Base-by-base conservation (phyloP, 345 rosid genomes). In the Populus alba region DNA sequence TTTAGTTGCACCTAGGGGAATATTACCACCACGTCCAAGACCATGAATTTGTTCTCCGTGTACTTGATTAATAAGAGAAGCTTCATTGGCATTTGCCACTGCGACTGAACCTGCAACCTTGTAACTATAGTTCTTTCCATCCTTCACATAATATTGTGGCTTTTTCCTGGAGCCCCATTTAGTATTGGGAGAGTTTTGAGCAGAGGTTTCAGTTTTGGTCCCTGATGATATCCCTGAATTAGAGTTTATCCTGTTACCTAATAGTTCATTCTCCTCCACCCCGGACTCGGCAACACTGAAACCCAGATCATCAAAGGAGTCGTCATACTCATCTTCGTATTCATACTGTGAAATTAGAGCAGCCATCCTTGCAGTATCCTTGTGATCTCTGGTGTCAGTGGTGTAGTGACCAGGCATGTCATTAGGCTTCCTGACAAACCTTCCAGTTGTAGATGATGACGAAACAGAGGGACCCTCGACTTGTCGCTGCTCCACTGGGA, bases 251-350 rank as follows among this genome's bases (percentile, higher is more conserved):
- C 86, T 88, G 66, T 85, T 90, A 38, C 80, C 79, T n/a, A 88
- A 84, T 61, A 76, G 71, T 81, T 90, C 97, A 41, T 81, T 86
- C 78, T 91, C 99, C 81, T 91, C 98, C 2, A 88, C 73, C 71
- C 89, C 92, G 0, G 94, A 84, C 67, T 90, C 99, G 20, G 71
- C 89, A 74, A 91, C 85, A 76, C 92, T 90, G 33, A 88, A 84
- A 49, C 98, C 99, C 38, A 94, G 89, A 78, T 96, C 99, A 87
- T 96, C 98, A 67, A 96, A 96, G 63, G 99, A 96, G 80, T 96
- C 99, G 66, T 96, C 98, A 61, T 96, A 96, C 78, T 96, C 99
- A 72, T 96, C 99, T 43, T 96, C 98, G 1, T 96, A 95, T 81
- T 95, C 99, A 0, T 92, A 94, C 61, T 89, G 98, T 63, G 89